phyloP scores from a whole-genome alignment of 208 protist species.

The Leptomonas seymouri region DNA sequence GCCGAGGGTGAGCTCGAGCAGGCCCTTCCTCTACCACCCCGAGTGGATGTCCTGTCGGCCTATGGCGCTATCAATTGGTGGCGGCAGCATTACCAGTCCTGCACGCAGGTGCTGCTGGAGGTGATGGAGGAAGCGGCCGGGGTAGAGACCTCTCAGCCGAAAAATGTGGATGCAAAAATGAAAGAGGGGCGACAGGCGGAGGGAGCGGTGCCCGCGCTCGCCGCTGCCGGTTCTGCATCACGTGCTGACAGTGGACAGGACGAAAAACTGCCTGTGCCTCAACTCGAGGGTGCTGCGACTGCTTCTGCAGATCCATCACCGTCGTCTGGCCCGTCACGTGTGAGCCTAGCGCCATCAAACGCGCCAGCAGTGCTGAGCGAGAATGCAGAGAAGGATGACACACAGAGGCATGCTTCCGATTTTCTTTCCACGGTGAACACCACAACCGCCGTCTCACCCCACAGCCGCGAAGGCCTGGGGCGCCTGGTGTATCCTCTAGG shows the following conservation, averaged over 20 bases:
- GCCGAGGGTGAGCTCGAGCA: not conserved
- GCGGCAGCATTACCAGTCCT: constrained; percentile 59
- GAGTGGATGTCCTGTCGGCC: constrained; percentile 43
- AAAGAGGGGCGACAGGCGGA: not conserved
- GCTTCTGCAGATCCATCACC: not conserved
- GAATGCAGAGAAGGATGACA: too few relatives aligned
- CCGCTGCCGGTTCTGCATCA: not conserved
- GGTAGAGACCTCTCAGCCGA: not conserved
- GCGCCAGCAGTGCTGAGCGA: too few relatives aligned
- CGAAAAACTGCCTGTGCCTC: not conserved
- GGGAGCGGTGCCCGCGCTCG: not conserved
- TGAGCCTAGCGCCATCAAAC: not conserved
- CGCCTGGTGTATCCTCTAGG: not conserved
- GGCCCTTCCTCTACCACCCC: constrained; percentile 33
- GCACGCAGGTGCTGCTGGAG: constrained; percentile 58
- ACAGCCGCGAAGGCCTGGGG: not conserved
- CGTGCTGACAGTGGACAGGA: not conserved
- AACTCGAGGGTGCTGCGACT: too few relatives aligned
- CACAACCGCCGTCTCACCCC: too few relatives aligned
- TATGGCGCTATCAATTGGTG: constrained; percentile 51
- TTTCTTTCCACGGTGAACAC: too few relatives aligned
- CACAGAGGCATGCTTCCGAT: too few relatives aligned
- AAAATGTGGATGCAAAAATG: not conserved
- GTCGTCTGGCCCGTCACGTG: not conserved
- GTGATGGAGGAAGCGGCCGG: constrained; percentile 31